Evolutionary conservation across 257 asterid species (phyloP).

Genomic region (Anisodus tanguticus): DNA sequence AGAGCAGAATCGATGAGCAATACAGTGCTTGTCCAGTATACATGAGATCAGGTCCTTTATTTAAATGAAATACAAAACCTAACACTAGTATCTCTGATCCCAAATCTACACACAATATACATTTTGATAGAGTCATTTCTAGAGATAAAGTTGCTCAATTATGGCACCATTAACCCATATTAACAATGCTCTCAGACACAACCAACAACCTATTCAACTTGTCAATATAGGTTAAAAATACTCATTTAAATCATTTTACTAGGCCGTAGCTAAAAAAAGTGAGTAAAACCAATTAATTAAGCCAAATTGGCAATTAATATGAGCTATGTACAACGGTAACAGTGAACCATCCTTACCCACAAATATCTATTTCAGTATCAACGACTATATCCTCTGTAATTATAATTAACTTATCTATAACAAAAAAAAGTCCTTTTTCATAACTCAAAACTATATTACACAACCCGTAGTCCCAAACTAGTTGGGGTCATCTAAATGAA

Average conservation of each 20-base stretch:
- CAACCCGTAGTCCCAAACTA: background rate
- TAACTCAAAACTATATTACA: background rate
- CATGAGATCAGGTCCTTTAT: background rate
- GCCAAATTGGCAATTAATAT: background rate
- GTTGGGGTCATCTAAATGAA: background rate
- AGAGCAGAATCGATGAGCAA: background rate
- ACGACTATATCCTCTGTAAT: too few species aligned
- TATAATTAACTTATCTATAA: too few species aligned
- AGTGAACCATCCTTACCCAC: too few species aligned
- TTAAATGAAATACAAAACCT: background rate
- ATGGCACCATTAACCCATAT: background rate
- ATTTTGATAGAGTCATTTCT: background rate
- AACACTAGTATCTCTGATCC: background rate
- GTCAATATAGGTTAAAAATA: background rate
- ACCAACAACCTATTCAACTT: background rate
- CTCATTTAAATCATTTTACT: background rate
- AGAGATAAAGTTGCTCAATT: background rate
- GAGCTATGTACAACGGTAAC: too few species aligned
- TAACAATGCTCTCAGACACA: background rate
- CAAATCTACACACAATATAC: background rate
- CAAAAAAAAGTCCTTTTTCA: background rate
- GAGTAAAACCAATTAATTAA: background rate
- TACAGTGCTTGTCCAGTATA: background rate
- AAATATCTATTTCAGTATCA: too few species aligned
- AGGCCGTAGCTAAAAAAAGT: background rate